Conservation (phyloP, 2,329 filamentous ascomycete genomes). For the Epichloe hybrida region DNA sequence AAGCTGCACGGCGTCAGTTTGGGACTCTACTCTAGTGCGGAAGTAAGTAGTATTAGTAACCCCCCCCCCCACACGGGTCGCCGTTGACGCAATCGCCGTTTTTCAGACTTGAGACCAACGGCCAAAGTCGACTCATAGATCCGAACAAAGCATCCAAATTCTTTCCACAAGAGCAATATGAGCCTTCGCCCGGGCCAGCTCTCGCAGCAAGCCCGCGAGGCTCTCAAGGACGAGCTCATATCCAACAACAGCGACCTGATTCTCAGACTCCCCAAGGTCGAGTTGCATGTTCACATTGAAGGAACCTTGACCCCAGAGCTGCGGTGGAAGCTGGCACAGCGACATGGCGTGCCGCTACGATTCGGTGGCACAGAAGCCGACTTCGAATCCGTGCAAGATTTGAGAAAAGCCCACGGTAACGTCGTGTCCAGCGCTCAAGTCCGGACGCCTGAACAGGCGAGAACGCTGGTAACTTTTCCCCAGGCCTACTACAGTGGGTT, state of each 20-base stretch:
- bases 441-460: slow-evolving; percentile 24
- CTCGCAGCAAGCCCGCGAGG: not conserved
- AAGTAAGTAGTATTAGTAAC: not conserved
- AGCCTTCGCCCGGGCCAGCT: not conserved
- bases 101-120: too few species aligned
- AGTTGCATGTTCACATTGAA: slow-evolving; percentile 69
- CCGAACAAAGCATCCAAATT: too few species aligned
- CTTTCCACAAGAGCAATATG: not conserved
- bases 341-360: slow-evolving; percentile 49
- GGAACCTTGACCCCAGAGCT: slow-evolving; percentile 55
- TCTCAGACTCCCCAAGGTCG: slow-evolving; percentile 51
- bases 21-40: too few species aligned
- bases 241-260: not conserved
- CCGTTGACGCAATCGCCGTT: too few species aligned
- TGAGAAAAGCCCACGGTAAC: slow-evolving; percentile 42
- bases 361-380: slow-evolving; percentile 23
- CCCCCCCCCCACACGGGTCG: too few species aligned
- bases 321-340: slow-evolving; percentile 52
- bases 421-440: slow-evolving; percentile 44
- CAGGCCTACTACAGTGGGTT: slow-evolving; percentile 68
- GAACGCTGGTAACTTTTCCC: slow-evolving; percentile 36
- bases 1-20: too few species aligned
- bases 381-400: slow-evolving; percentile 35
- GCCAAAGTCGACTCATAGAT: too few species aligned
- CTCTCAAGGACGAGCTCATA: not conserved